Base-by-base conservation (phyloP, 495 filamentous ascomycete genomes). In the Trichoderma virens region DNA sequence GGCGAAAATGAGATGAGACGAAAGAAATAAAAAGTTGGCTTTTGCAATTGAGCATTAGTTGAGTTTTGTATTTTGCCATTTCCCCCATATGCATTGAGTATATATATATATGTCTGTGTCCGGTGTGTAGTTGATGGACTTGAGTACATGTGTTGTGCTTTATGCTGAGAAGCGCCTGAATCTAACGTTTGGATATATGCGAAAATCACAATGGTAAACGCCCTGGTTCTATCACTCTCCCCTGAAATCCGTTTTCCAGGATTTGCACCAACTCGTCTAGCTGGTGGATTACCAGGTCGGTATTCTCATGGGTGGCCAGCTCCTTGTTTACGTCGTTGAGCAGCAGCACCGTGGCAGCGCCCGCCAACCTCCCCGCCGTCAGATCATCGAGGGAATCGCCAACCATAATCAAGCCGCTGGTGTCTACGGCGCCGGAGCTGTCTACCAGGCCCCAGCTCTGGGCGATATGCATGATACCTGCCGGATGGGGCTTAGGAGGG, bases 321-420 rank as follows among this genome's bases (percentile, higher is more conserved):
- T 90, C 84, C 59, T 71, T 76, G 72, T 97, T 97, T 28, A 81
- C 86, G 56, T 92, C 87, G 72, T 94, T 96, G 14, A 88, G 80
- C 47, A 98, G 81, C 71, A 98, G 73, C 60, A 97, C 92, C 5
- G 94, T 97, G 28, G 91, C 91, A 9, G 93, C 90, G 4, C 93
- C 93, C 11, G 94, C 94, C 54, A 78, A 79, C 67, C 88, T 83
- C 0, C 94, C 94, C 7, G 94, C 90, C 25, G 89, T 91, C 84
- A 98, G 92, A 72, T 98, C 94, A 71, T 98, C 94, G 62, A 95
- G 83, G 62, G 88, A 92, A 70, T 98, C 93, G 7, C 93, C 93
- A 14, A 93, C 86, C 86, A 82, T 89, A 38, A 79, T 79, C 16
- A 79, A 59, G 9, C 62, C 65, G 65, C 76, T 78, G 18, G 79